Percentiles rank a stretch among this genome's conserved stretches.
These are phyloP conservation scores for Kwoniella bestiolae DNA, from an alignment of 768 basidiomycete species.

Conservation along the genomic window DNA sequence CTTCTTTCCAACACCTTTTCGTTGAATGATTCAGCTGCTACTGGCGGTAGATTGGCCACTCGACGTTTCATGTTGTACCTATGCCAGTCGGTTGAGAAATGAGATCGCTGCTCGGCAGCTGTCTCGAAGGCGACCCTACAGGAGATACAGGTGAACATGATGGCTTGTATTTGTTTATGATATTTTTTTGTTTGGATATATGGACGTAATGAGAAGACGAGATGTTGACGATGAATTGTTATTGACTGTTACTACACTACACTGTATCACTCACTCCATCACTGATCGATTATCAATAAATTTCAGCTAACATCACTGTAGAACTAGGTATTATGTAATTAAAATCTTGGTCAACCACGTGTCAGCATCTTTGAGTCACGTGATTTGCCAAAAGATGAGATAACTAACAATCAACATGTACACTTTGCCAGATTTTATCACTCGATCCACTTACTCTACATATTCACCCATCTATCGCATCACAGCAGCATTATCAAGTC, in stretches of 20 bases:
- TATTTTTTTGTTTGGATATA: too few species aligned
- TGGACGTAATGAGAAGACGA: too few species aligned
- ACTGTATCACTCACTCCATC: too few species aligned
- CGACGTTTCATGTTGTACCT: conserved; percentile 97
- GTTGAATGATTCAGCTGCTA: conserved; percentile 76
- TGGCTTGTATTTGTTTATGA: neutral
- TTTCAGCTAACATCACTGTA: too few species aligned
- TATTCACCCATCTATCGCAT: too few species aligned
- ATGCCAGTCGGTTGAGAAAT: conserved; percentile 94
- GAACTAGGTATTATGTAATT: neutral
- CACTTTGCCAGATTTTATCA: too few species aligned
- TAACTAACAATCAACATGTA: too few species aligned
- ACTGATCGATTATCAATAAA: too few species aligned
- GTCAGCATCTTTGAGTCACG: neutral
- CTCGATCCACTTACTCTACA: too few species aligned
- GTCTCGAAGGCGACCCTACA: conserved; percentile 85
- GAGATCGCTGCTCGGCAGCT: conserved; percentile 80
- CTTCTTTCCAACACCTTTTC: conserved; percentile 82
- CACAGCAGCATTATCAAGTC: neutral
- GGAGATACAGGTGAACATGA: conserved; percentile 82
- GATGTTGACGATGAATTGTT: conserved; percentile 1
- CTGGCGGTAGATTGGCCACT: conserved; percentile 84
- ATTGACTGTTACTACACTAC: too few species aligned
- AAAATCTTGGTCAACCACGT: too few species aligned
- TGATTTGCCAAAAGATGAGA: neutral